These are phyloP conservation scores for Fraxinus nigra DNA, from an alignment of 305 asterid genomes.

Conservation along the genomic window DNA sequence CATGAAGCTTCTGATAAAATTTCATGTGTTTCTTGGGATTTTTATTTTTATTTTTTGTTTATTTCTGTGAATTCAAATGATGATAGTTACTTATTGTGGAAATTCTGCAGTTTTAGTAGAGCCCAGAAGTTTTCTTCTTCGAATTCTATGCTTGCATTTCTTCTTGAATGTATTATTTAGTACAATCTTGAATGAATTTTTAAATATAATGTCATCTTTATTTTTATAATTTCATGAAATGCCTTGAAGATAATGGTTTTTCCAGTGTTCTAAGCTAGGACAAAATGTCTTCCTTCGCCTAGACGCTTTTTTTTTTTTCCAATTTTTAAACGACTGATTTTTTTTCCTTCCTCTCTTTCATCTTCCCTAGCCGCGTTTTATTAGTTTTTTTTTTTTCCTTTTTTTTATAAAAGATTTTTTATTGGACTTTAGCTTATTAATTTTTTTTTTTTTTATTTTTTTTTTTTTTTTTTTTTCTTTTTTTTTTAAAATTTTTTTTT, in stretches of 20 bases:
- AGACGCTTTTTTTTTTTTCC: too few species aligned
- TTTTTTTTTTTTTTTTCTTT: too few species aligned
- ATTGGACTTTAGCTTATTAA: too few species aligned
- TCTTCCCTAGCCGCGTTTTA: too few species aligned
- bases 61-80: neutral
- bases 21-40: neutral
- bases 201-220: neutral
- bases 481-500: too few species aligned
- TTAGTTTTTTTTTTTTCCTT: too few species aligned
- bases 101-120: neutral
- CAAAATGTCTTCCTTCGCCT: too few species aligned
- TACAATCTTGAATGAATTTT: neutral
- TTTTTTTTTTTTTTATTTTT: too few species aligned
- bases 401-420: too few species aligned
- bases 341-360: too few species aligned
- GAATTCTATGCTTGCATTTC: neutral
- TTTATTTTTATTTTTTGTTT: neutral
- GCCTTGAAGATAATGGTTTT: neutral
- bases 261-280: too few species aligned
- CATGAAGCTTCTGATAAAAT: neutral
- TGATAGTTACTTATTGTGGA: neutral
- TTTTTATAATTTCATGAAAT: neutral
- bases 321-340: too few species aligned
- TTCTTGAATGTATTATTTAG: neutral
- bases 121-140: neutral